These are phyloP conservation scores for Aleurites moluccanus DNA, from an alignment of 441 rosid species.

Conservation along the genomic window DNA sequence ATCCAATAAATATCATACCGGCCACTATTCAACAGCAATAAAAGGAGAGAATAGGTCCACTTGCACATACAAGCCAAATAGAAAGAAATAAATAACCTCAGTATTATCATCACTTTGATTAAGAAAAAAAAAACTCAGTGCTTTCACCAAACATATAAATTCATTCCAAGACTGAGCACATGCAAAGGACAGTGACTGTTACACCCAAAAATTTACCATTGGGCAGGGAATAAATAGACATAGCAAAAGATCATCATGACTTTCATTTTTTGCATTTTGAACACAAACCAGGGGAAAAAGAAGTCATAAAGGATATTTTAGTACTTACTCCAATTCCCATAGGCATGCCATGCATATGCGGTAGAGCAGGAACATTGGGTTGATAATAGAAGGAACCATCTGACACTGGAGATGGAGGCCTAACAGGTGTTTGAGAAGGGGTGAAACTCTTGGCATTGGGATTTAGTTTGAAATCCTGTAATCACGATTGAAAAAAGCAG, in stretches of 20 bases:
- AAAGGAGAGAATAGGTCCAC: background rate
- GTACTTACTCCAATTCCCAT: conserved; percentile 72
- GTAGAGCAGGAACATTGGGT: conserved; percentile 43
- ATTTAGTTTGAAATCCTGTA: conserved; percentile 91
- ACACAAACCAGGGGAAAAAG: background rate
- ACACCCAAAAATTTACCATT: background rate
- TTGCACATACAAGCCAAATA: background rate
- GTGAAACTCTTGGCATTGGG: conserved; percentile 91
- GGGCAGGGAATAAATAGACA: background rate
- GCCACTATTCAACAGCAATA: background rate
- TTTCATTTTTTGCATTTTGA: background rate
- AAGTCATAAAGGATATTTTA: background rate
- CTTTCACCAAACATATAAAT: background rate
- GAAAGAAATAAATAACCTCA: background rate
- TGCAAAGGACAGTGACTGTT: background rate
- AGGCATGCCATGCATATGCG: conserved; percentile 79
- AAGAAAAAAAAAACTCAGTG: background rate
- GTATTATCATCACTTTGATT: background rate
- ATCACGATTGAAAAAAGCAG: conserved; percentile 23
- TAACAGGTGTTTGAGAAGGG: conserved; percentile 58
- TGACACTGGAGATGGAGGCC: conserved; percentile 67
- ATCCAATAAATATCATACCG: background rate
- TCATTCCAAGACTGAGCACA: background rate
- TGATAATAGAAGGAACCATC: conserved; percentile 74
- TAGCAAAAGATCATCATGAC: background rate